Base-by-base conservation (phyloP, 108 stramenopile genomes). In the Nannochloropsis salina region DNA sequence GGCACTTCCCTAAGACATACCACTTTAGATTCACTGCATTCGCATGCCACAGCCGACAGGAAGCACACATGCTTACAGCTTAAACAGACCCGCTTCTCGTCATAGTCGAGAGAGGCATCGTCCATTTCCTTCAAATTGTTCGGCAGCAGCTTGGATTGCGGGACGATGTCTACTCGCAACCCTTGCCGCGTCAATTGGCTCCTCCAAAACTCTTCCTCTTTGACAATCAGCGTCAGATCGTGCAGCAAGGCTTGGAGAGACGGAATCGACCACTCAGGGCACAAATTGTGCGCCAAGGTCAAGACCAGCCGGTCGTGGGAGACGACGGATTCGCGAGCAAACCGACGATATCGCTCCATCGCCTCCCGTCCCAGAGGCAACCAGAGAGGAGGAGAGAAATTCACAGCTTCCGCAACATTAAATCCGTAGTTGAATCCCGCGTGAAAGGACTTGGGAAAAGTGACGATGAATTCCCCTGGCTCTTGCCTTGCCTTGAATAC, bases 391-490 rank as follows among this genome's bases (percentile, higher is more conserved):
- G 21, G 45, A 41, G 45, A 20, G 45, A 81, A 91, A 80, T 89
- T 92, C 41, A 91, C 89, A 8, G 97, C 98, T 89, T 99, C 98
- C 8, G 96, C 98, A 82, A 92, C 88, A 91, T 99, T 99, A 18
- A 97, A 96, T 9, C 98, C 98, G 80, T 94, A 87, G 84, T 94
- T 94, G 84, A 98, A 99, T 2, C 99, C 99, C 42, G 95, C 94
- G 88, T 99, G 99, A 86, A 96, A 99, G 1, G 97, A 93, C 82
- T 94, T 92, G 74, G 99, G 99, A 86, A 99, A 98, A 6, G 99
- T 99, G 45, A 99, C 93, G 81, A 99, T 93, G 87, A 94, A 99
- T 44, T 89, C 82, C 40, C 97, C 96, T 21, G 94, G 91, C 87
- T 96, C 84, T 86, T 99, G 99, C 61, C 93, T 86, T 12, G 95